Evolutionary conservation across 371 early-diverging fungal species (phyloP).

Genomic region (Coemansia sp.): DNA sequence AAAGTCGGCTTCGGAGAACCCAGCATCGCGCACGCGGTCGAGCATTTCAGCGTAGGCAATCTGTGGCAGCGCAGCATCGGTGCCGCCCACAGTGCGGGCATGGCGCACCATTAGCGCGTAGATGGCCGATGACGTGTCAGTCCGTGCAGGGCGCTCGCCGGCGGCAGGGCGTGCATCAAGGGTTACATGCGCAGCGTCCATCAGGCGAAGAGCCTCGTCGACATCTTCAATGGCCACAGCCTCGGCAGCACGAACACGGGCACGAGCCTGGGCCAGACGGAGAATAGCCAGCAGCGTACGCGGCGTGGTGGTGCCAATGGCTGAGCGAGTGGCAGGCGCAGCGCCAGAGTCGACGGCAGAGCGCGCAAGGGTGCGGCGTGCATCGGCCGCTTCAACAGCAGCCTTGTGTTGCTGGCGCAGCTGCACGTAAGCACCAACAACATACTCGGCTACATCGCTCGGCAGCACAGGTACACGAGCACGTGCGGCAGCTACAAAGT

Average conservation of each 20-base stretch:
- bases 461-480: slow-evolving; percentile 84
- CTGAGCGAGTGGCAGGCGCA: slow-evolving; percentile 18
- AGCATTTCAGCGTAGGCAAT: slow-evolving; percentile 58
- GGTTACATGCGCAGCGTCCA: slow-evolving; percentile 31
- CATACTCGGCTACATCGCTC: slow-evolving; percentile 71
- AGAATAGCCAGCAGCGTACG: slow-evolving; percentile 98
- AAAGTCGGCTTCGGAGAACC: slow-evolving; percentile 47
- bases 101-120: slow-evolving; percentile 67
- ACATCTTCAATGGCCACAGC: slow-evolving; percentile 79
- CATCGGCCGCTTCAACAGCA: slow-evolving; percentile 61
- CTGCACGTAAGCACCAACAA: slow-evolving; percentile 87
- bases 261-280: slow-evolving; percentile 96
- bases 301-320: slow-evolving; percentile 89
- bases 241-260: slow-evolving; percentile 84
- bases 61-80: neutral
- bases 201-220: slow-evolving; percentile 85
- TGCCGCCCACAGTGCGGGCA: slow-evolving; percentile 51
- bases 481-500: slow-evolving; percentile 88
- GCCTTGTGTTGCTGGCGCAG: slow-evolving; percentile 87
- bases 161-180: slow-evolving; percentile 40
- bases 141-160: slow-evolving; percentile 48
- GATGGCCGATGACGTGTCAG: slow-evolving; percentile 62
- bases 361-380: slow-evolving; percentile 67
- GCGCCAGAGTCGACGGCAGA: slow-evolving; percentile 31
- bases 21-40: slow-evolving; percentile 65